Percentiles rank a stretch among this genome's conserved stretches.
phyloP scores from a whole-genome alignment of 169 alveolate genomes.

The Babesia ovata region DNA sequence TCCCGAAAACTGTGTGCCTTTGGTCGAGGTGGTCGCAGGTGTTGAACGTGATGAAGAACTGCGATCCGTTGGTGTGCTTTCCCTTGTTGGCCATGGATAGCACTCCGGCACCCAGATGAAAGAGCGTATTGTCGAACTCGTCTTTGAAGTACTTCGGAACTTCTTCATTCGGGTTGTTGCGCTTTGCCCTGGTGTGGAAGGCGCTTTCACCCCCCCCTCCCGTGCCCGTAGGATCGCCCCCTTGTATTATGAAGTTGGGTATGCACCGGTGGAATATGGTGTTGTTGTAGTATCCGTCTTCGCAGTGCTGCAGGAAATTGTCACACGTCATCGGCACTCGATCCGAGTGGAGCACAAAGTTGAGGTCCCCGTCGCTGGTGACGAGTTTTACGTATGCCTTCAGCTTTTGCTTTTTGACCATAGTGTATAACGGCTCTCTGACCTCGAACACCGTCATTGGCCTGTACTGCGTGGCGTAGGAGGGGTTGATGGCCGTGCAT shows the following conservation, averaged over 20 bases:
- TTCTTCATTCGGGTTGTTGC: conserved; percentile 34
- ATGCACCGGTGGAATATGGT: conserved; percentile 91
- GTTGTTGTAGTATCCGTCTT: conserved; percentile 82
- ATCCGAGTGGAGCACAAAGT: conserved; percentile 65
- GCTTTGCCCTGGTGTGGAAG: conserved; percentile 60
- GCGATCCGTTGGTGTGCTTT: conserved; percentile 88
- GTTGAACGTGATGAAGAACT: conserved; percentile 91
- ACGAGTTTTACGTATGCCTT: conserved; percentile 70
- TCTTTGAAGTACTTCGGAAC: conserved; percentile 64
- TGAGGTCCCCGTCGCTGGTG: conserved; percentile 71
- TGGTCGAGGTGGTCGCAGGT: conserved; percentile 92
- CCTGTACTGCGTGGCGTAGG: conserved; percentile 59
- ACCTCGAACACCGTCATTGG: conserved; percentile 67
- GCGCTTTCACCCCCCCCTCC: conserved; percentile 95
- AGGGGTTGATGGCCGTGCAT: conserved; percentile 58
- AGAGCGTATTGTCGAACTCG: conserved; percentile 66
- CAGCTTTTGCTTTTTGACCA: conserved; percentile 58
- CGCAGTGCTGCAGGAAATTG: conserved; percentile 79
- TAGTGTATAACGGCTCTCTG: conserved; percentile 63
- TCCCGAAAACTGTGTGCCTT: conserved; percentile 80
- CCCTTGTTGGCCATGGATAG: conserved; percentile 71
- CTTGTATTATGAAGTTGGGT: conserved; percentile 92
- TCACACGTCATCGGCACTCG: conserved; percentile 72
- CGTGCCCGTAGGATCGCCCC: conserved; percentile 95
- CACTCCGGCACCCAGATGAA: conserved; percentile 65